phyloP scores from a whole-genome alignment of 495 filamentous ascomycete species.

The Hypomontagnella monticulosa region DNA sequence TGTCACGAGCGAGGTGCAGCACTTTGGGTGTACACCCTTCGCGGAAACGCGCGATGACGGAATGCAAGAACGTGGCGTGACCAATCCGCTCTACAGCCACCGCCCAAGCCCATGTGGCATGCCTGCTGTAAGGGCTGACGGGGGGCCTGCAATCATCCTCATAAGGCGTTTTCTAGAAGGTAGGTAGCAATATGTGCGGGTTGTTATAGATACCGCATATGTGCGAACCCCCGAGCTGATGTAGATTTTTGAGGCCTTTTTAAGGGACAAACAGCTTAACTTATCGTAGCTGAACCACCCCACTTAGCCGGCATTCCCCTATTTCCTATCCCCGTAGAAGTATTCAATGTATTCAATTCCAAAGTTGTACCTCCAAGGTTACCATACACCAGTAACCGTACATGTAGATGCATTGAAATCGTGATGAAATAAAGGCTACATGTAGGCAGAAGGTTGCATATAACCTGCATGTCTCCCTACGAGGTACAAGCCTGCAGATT shows the following conservation, averaged over 20 bases:
- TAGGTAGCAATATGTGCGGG: neutral
- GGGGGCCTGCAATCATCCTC: constrained; percentile 16
- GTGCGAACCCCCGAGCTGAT: neutral
- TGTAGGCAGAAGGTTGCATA: too few relatives aligned
- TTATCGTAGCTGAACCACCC: too few relatives aligned
- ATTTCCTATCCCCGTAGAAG: too few relatives aligned
- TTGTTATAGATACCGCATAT: neutral
- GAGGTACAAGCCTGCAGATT: too few relatives aligned
- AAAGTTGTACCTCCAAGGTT: too few relatives aligned
- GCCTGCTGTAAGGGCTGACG: constrained; percentile 39
- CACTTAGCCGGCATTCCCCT: too few relatives aligned
- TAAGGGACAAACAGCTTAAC: too few relatives aligned
- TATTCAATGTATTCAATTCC: too few relatives aligned
- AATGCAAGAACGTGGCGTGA: constrained; percentile 28
- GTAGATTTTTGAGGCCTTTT: neutral
- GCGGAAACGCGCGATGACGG: constrained; percentile 44
- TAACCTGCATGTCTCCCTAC: too few relatives aligned
- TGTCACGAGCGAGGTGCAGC: constrained; percentile 34
- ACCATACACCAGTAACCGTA: too few relatives aligned
- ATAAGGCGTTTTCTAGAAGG: constrained; percentile 40
- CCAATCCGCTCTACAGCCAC: constrained; percentile 21
- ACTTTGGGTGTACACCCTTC: constrained; percentile 25
- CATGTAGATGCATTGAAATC: too few relatives aligned
- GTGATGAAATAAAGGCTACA: too few relatives aligned
- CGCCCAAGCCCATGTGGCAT: constrained; percentile 34